phyloP scores from a whole-genome alignment of 2,329 filamentous ascomycete species.

The Cytospora paraplurivora region DNA sequence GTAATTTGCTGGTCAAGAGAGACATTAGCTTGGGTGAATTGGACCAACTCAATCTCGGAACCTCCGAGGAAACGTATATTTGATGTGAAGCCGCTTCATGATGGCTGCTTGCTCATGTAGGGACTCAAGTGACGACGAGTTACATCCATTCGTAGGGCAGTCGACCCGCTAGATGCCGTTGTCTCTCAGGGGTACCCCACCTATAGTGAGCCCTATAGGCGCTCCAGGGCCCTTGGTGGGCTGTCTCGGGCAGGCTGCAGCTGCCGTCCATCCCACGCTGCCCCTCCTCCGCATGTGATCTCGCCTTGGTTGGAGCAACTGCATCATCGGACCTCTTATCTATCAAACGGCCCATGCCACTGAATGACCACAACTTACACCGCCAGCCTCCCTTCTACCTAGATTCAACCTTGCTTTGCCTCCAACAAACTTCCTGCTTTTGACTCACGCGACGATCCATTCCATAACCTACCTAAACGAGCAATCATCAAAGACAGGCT shows the following conservation, averaged over 20 bases:
- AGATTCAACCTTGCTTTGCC: not conserved
- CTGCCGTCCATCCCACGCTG: slow-evolving; percentile 6
- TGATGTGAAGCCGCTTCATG: not conserved
- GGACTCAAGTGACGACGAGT: slow-evolving; percentile 1
- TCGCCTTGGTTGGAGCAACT: not conserved
- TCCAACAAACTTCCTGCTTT: slow-evolving; percentile 1
- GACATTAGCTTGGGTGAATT: not conserved
- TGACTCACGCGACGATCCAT: not conserved
- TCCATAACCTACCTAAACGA: not conserved
- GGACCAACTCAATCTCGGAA: not conserved
- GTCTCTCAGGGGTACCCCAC: not conserved
- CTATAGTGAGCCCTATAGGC: not conserved
- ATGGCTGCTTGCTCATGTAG: not conserved
- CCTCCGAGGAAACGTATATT: not conserved
- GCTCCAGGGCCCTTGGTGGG: not conserved
- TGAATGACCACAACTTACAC: slow-evolving; percentile 11
- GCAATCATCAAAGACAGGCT: slow-evolving; percentile 11
- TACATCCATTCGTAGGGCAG: slow-evolving; percentile 1
- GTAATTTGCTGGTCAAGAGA: not conserved
- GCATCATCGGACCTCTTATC: slow-evolving; percentile 19
- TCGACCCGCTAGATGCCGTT: not conserved
- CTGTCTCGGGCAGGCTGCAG: not conserved
- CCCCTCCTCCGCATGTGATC: slow-evolving; percentile 26
- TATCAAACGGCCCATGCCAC: slow-evolving; percentile 2
- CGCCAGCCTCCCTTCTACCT: not conserved